Evolutionary conservation across 31 red algal genomes (phyloP).

Genomic region (Asparagopsis taxiformis): DNA sequence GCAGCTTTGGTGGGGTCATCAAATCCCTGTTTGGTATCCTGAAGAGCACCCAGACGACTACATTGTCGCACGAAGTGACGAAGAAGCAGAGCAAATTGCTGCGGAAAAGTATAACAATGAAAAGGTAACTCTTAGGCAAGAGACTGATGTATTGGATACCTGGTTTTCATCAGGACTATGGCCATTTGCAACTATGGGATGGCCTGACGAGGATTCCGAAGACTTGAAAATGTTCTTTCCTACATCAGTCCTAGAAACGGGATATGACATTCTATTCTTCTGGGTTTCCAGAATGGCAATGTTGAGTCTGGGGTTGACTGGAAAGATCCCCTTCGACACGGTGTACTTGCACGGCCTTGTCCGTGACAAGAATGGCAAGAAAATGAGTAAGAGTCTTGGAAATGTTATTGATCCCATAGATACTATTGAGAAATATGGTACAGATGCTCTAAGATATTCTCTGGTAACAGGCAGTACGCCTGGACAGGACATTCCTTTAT

Average conservation of each 20-base stretch:
- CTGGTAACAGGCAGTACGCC: slow-evolving; percentile 88
- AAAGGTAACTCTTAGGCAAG: too few species aligned
- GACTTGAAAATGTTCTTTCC: slow-evolving; percentile 92
- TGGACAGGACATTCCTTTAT: slow-evolving; percentile 92
- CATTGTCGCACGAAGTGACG: slow-evolving; percentile 77
- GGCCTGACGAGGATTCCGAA: slow-evolving; percentile 37
- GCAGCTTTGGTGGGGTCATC: slow-evolving; percentile 99
- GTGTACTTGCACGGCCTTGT: slow-evolving; percentile 93
- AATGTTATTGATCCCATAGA: slow-evolving; percentile 97
- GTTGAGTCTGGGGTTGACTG: slow-evolving; percentile 88
- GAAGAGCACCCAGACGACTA: slow-evolving; percentile 51
- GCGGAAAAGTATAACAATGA: slow-evolving; percentile 47
- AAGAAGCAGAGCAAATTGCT: slow-evolving; percentile 57
- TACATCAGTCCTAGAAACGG: slow-evolving; percentile 92
- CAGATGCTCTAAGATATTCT: slow-evolving; percentile 92
- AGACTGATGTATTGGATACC: slow-evolving; percentile 99
- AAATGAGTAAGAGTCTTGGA: slow-evolving; percentile 99
- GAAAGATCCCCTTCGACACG: slow-evolving; percentile 85
- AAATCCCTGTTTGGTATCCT: slow-evolving; percentile 95
- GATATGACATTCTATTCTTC: slow-evolving; percentile 99
- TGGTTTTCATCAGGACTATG: slow-evolving; percentile 99
- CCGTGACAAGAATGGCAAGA: slow-evolving; percentile 95
- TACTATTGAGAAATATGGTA: slow-evolving; percentile 95
- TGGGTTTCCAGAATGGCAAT: slow-evolving; percentile 99
- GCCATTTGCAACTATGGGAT: slow-evolving; percentile 96